Conservation (phyloP, 768 basidiomycete species). For the Phanerochaete sordida region DNA sequence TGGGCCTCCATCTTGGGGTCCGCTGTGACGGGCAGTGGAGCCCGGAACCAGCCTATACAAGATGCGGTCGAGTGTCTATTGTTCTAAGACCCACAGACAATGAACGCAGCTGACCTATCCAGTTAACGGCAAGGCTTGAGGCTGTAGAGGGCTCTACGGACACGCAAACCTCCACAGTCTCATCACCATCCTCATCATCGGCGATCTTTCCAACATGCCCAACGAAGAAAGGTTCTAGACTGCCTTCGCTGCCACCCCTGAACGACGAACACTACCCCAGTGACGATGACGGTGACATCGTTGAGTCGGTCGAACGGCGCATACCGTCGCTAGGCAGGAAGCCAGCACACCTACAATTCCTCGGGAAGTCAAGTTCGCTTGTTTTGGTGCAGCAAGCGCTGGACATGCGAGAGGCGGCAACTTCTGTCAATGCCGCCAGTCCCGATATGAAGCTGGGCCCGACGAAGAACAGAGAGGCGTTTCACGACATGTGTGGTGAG, state of each 20-base stretch:
- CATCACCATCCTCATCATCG: neutral
- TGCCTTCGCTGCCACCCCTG: neutral
- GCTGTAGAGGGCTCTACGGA: neutral
- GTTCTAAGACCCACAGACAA: neutral
- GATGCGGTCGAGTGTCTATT: too few species aligned
- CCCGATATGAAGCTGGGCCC: conserved; percentile 4
- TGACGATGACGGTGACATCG: conserved; percentile 11
- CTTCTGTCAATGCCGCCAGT: neutral
- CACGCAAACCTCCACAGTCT: neutral
- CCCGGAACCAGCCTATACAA: too few species aligned
- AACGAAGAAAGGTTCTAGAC: neutral
- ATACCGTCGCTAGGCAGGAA: conserved; percentile 18
- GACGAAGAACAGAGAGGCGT: conserved; percentile 3
- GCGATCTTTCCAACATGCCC: neutral
- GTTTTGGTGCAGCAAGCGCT: conserved; percentile 31
- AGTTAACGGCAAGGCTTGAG: conserved; percentile 3
- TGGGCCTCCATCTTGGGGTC: too few species aligned
- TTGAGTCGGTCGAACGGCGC: conserved; percentile 15
- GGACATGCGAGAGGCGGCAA: conserved; percentile 30
- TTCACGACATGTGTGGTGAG: conserved; percentile 21
- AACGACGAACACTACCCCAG: conserved; percentile 7
- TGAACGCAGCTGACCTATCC: neutral
- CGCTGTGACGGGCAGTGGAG: too few species aligned
- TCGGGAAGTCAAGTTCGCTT: conserved; percentile 34
- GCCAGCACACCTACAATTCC: conserved; percentile 20